Conservation (phyloP, 768 basidiomycete species). For the Calocybe gangraenosa region DNA sequence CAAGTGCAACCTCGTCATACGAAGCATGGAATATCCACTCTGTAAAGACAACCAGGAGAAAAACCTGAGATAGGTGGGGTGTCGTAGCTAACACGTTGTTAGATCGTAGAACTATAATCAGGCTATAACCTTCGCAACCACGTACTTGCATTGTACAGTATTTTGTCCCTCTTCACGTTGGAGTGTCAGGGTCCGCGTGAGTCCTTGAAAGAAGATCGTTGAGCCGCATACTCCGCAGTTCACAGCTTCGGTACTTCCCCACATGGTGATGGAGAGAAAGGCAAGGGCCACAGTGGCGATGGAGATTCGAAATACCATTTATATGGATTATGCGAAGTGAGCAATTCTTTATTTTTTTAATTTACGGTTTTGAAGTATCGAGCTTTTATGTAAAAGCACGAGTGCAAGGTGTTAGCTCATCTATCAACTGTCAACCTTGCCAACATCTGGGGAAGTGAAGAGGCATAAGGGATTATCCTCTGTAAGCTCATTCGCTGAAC, state of each 20-base stretch:
- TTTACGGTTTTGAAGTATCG: no score
- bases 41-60: slow-evolving; percentile 2
- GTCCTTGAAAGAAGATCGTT: slow-evolving; percentile 8
- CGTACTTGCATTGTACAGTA: slow-evolving; percentile 14
- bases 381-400: no score
- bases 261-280: background rate
- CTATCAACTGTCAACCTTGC: background rate
- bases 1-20: background rate
- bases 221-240: slow-evolving; percentile 11
- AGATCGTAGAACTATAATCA: background rate
- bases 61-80: slow-evolving; percentile 8
- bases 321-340: background rate
- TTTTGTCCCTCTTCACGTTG: slow-evolving; percentile 2
- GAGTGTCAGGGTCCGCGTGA: slow-evolving; percentile 6
- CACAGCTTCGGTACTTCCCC: slow-evolving; percentile 4
- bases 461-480: background rate
- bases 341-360: no score
- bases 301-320: slow-evolving; percentile 8
- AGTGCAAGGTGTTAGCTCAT: background rate
- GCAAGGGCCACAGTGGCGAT: background rate
- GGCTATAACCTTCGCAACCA: background rate
- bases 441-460: background rate
- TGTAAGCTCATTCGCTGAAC: background rate
- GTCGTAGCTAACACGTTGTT: slow-evolving; percentile 7
- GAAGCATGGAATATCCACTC: background rate